A percentile compares a stretch with the other conserved stretches of the same genome.
Conservation (phyloP, 2,329 filamentous ascomycete species). For the Ophiostoma piceae region DNA sequence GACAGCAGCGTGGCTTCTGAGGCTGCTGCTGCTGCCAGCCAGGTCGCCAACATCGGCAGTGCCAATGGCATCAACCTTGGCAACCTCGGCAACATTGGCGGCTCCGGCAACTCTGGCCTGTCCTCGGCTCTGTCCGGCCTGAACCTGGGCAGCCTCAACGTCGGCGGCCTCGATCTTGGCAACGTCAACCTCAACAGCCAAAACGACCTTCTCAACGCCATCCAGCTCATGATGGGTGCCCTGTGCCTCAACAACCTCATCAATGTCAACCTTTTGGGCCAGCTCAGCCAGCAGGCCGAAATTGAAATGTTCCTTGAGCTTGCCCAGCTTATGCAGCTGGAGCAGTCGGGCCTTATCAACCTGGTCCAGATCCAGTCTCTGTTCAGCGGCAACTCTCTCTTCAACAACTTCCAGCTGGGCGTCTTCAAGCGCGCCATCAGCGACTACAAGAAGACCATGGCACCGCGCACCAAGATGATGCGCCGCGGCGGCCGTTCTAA, state of each 20-base stretch:
- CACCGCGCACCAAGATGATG: conserved; percentile 27
- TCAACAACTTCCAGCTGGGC: conserved; percentile 28
- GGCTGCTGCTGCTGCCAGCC: neutral
- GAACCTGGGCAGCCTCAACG: conserved; percentile 26
- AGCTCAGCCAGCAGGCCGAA: conserved; percentile 30
- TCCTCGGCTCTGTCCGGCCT: conserved; percentile 20
- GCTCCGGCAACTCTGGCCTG: neutral
- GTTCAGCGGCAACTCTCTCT: conserved; percentile 30
- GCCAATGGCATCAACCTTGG: neutral
- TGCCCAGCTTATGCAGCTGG: conserved; percentile 33
- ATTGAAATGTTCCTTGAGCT: conserved; percentile 35
- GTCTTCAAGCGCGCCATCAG: conserved; percentile 33
- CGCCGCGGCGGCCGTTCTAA: conserved; percentile 29
- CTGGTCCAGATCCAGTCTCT: conserved; percentile 31
- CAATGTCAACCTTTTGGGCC: conserved; percentile 27
- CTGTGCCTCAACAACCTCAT: conserved; percentile 32
- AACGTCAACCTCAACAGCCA: conserved; percentile 32
- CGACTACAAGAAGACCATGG: conserved; percentile 30
- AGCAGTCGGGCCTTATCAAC: conserved; percentile 32
- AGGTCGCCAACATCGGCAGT: neutral
- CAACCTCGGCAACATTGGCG: neutral
- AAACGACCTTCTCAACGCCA: conserved; percentile 32
- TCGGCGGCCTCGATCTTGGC: conserved; percentile 32
- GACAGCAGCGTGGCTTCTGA: conserved; percentile 13
- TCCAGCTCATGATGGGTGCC: conserved; percentile 31